Evolutionary conservation across 1,139 yeast genomes (phyloP).

Genomic region (Geotrichum aggregatum): DNA sequence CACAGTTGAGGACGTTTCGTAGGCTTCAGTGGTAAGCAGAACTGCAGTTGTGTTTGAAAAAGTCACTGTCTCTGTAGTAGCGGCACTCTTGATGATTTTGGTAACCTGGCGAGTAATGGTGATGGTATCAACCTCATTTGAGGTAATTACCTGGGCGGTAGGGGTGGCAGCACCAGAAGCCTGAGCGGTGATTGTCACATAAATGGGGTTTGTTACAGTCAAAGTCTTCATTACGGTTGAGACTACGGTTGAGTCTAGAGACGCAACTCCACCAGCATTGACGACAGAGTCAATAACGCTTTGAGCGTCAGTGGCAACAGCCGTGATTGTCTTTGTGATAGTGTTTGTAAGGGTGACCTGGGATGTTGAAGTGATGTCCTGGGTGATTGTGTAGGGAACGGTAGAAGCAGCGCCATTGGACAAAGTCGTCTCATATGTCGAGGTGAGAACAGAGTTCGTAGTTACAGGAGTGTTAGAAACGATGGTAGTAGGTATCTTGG

Average conservation of each 20-base stretch:
- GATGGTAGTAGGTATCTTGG: slow-evolving; percentile 4
- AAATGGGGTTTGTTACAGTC: slow-evolving; percentile 13
- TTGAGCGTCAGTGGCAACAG: slow-evolving; percentile 11
- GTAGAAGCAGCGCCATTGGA: slow-evolving; percentile 1
- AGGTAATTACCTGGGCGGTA: slow-evolving; percentile 6
- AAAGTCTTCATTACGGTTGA: slow-evolving; percentile 1
- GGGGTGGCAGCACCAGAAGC: slow-evolving; percentile 2
- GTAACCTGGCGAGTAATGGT: slow-evolving; percentile 7
- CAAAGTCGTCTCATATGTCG: slow-evolving; percentile 4
- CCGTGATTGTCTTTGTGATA: slow-evolving; percentile 8
- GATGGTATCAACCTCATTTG: slow-evolving; percentile 15
- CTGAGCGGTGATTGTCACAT: slow-evolving; percentile 6
- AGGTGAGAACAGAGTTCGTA: slow-evolving; percentile 1
- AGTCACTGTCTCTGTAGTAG: slow-evolving; percentile 1
- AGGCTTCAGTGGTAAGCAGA: slow-evolving; percentile 5
- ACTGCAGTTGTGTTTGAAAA: slow-evolving; percentile 4
- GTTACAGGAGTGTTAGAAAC: slow-evolving; percentile 1
- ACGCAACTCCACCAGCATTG: slow-evolving; percentile 11
- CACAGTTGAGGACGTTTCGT: slow-evolving; percentile 3
- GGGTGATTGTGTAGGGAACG: slow-evolving; percentile 10
- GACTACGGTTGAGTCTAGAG: slow-evolving; percentile 13
- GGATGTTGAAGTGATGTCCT: slow-evolving; percentile 4
- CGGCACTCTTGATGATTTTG: neutral
- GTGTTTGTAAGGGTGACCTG: slow-evolving; percentile 12
- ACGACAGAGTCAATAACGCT: slow-evolving; percentile 11